These are phyloP conservation scores for Sporisorium graminicola DNA, from an alignment of 1,284 basidiomycete genomes.

Conservation along the genomic window DNA sequence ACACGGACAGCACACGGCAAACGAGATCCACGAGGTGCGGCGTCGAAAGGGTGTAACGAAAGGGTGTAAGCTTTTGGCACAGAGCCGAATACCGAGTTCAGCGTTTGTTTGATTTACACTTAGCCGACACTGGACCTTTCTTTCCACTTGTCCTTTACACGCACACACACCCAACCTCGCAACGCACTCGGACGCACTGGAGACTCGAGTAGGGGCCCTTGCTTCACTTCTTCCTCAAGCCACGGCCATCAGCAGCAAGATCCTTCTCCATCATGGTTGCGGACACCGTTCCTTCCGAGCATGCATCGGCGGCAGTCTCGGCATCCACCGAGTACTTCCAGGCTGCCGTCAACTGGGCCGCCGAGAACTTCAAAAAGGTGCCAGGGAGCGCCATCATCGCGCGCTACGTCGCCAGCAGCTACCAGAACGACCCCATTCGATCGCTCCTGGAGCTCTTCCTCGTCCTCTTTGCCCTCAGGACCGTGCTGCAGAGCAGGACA, in stretches of 20 bases:
- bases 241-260: not conserved
- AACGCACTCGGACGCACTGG: not conserved
- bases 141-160: not conserved
- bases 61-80: not conserved
- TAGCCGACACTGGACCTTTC: not conserved
- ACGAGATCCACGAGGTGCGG: not conserved
- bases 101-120: not conserved
- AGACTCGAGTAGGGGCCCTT: not conserved
- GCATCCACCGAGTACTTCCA: conserved; percentile 43
- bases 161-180: not conserved
- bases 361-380: conserved; percentile 71
- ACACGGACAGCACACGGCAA: not conserved
- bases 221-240: not conserved
- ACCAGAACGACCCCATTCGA: conserved; percentile 84
- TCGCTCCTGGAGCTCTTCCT: conserved; percentile 91
- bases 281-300: conserved; percentile 25
- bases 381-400: conserved; percentile 90
- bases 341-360: conserved; percentile 13
- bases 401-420: conserved; percentile 85
- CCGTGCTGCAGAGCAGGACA: conserved; percentile 88
- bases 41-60: no score
- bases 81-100: conserved; percentile 7
- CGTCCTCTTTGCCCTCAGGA: conserved; percentile 84
- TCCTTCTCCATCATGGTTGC: conserved; percentile 8
- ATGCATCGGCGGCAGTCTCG: conserved; percentile 22